Conservation (phyloP, 208 protist genomes). For the Crithidia brevicula region DNA sequence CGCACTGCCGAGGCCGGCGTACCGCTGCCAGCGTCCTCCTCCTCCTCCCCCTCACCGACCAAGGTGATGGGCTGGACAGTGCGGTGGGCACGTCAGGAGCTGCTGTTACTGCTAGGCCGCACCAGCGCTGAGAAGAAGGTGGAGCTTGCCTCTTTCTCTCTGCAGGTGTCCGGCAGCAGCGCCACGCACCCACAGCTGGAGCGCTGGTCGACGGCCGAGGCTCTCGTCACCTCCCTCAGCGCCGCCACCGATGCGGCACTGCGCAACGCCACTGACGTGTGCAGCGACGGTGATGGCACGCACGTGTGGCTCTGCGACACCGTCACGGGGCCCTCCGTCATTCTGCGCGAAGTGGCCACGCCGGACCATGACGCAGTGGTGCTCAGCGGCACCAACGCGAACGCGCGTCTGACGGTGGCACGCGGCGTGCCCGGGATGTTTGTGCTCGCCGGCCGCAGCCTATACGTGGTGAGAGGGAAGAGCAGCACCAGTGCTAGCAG, state of each 20-base stretch:
- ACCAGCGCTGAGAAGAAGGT: background rate
- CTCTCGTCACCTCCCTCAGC: slow-evolving; percentile 14
- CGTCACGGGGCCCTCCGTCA: slow-evolving; percentile 27
- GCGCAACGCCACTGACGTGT: slow-evolving; percentile 17
- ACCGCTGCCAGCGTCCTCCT: slow-evolving; percentile 19
- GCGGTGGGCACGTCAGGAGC: slow-evolving; percentile 41
- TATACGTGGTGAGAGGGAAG: slow-evolving; percentile 26
- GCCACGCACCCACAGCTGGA: slow-evolving; percentile 1
- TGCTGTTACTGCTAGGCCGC: slow-evolving; percentile 27
- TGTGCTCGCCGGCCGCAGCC: slow-evolving; percentile 38
- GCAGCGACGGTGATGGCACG: slow-evolving; percentile 31
- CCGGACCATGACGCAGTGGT: slow-evolving; percentile 13
- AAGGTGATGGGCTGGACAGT: slow-evolving; percentile 33
- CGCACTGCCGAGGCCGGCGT: slow-evolving; percentile 25
- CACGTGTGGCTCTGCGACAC: slow-evolving; percentile 48
- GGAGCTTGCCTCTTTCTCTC: slow-evolving; percentile 18
- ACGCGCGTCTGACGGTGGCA: slow-evolving; percentile 27
- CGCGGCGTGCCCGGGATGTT: slow-evolving; percentile 20
- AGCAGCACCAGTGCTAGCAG: too few species aligned
- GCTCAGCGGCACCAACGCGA: slow-evolving; percentile 33
- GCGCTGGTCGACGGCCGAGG: slow-evolving; percentile 4
- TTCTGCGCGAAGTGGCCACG: slow-evolving; percentile 32
- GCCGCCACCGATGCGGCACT: slow-evolving; percentile 22
- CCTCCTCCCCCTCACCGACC: background rate
- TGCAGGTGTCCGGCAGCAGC: slow-evolving; percentile 14